Evolutionary conservation across 805 yeast species (phyloP), one percentile per base, ranked within the genome.

Genomic region (Saccharomycopsis sp.): DNA sequence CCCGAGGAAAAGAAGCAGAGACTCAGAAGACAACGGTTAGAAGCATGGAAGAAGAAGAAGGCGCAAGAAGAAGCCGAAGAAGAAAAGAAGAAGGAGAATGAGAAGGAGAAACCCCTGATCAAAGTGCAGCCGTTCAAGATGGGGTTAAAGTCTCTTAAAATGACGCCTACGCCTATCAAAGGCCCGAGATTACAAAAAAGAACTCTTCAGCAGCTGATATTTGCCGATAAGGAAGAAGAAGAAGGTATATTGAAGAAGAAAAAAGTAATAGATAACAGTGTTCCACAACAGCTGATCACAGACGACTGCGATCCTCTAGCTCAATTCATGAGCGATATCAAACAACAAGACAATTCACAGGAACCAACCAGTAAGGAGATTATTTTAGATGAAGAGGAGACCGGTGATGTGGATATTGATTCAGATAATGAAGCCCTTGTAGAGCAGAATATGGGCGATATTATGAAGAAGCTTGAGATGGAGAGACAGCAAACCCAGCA

Each of bases 1-100:
- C 55, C 56, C 22, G 62, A 57, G 42, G 62, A 55, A 25, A 56
- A 47, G 56, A 62, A 58, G 49, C 58, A 59, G 47, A 50, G 60
- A n/a, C 19, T 56, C 14, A 50, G 63, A 49, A 53, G 61, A 58
- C 61, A 69, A 61, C 73, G 78, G 58, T 66, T 81, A 0, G 80
- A 78, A 58, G 82, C 79, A 24, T 82, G 86, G 85, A 81, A 79
- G 67, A 72, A 68, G 70, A 75, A 73, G 63, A 74, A 71, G 58
- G 65, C 63, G 23, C 68, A 63, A 56, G 50, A 62, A 55, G 70
- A 64, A 67, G 66, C 47, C 55, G 66, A 58, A 20, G 62, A 60
- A 42, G 66, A 62, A 56, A 55, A 52, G 50, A 47, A 14, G 17
- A 53, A 38, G 5, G 23, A 23, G 35, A 29, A 19, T 12, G 34